phyloP scores from a whole-genome alignment of 371 early-diverging fungal genomes.

The Coemansia sp. region DNA sequence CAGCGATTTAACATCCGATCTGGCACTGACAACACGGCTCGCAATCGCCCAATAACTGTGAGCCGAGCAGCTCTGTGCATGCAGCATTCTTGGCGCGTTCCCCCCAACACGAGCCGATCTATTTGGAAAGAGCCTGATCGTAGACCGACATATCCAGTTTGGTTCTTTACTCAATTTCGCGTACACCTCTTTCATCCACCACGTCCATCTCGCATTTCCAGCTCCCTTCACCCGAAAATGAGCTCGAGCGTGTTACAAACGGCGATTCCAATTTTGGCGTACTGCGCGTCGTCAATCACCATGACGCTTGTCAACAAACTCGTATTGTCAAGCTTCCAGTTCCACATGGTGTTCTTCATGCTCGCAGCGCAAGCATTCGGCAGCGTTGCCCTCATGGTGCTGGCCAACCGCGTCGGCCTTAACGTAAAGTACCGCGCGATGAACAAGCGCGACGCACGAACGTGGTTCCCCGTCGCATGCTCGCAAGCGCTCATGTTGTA shows the following conservation, averaged over 20 bases:
- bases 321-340: slow-evolving; percentile 83
- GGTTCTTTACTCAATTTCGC: background rate
- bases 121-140: too few relatives aligned
- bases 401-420: slow-evolving; percentile 54
- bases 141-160: too few relatives aligned
- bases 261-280: slow-evolving; percentile 72
- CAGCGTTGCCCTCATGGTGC: slow-evolving; percentile 58
- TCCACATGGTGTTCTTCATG: slow-evolving; percentile 88
- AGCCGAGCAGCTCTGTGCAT: background rate
- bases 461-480: slow-evolving; percentile 87
- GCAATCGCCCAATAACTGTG: background rate
- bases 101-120: background rate
- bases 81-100: background rate
- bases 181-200: background rate
- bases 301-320: slow-evolving; percentile 97
- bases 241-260: slow-evolving; percentile 31
- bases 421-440: slow-evolving; percentile 64
- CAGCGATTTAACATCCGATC: too few relatives aligned
- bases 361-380: slow-evolving; percentile 73
- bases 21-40: too few relatives aligned
- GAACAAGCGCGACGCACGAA: slow-evolving; percentile 62
- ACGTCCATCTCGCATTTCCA: background rate
- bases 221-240: slow-evolving; percentile 9
- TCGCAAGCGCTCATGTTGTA: slow-evolving; percentile 95
- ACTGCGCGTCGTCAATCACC: slow-evolving; percentile 87